Conservation (phyloP, 305 asterid species). For the Rubia tinctorum region DNA sequence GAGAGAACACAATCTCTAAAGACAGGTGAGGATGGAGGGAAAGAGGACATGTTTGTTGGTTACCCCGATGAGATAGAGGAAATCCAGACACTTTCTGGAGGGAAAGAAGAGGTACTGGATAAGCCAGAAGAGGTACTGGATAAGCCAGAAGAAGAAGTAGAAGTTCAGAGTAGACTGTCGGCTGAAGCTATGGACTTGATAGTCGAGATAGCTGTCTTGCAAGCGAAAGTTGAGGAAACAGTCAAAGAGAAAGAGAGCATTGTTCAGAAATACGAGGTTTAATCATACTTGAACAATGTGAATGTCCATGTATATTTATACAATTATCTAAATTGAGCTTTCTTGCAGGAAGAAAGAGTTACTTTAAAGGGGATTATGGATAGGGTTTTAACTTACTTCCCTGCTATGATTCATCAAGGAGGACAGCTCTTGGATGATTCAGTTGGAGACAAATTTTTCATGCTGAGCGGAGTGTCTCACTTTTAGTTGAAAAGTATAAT, state of each 20-base stretch:
- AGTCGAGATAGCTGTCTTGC: slow-evolving; percentile 61
- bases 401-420: slow-evolving; percentile 38
- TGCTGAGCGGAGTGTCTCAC: slow-evolving; percentile 47
- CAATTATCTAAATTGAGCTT: slow-evolving; percentile 19
- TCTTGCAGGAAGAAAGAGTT: slow-evolving; percentile 71
- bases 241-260: slow-evolving; percentile 50
- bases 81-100: slow-evolving; percentile 52
- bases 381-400: slow-evolving; percentile 52
- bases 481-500: slow-evolving; percentile 52
- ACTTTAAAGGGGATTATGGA: slow-evolving; percentile 41
- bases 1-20: slow-evolving; percentile 24
- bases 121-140: slow-evolving; percentile 26
- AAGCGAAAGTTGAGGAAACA: slow-evolving; percentile 50
- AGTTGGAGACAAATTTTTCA: slow-evolving; percentile 50
- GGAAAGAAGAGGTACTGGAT: slow-evolving; percentile 37
- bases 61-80: slow-evolving; percentile 95
- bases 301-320: neutral
- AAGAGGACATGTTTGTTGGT: slow-evolving; percentile 93
- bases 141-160: slow-evolving; percentile 28
- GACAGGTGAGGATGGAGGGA: slow-evolving; percentile 60
- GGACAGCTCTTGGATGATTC: slow-evolving; percentile 45
- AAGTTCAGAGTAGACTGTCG: slow-evolving; percentile 38
- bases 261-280: slow-evolving; percentile 61
- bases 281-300: neutral
- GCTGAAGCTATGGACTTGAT: slow-evolving; percentile 37